A percentile compares a stretch with the other conserved stretches of the same genome.
phyloP scores from a whole-genome alignment of 768 basidiomycete species.

The Russula sp. region DNA sequence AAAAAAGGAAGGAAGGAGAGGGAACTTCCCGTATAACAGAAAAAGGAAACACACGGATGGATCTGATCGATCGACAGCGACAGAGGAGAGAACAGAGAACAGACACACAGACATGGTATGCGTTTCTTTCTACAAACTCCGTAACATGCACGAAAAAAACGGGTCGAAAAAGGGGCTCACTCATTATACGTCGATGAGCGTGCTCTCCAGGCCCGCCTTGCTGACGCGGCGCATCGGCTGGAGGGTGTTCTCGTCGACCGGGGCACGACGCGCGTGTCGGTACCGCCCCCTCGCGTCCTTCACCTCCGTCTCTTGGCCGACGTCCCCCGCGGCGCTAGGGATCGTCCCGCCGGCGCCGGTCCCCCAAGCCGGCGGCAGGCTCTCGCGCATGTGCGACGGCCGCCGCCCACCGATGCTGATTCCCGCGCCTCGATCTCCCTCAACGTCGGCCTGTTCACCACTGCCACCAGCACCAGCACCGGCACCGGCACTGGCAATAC shows the following conservation, averaged over 20 bases:
- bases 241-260: slow-evolving; percentile 81
- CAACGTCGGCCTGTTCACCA: slow-evolving; percentile 28
- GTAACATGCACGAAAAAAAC: not conserved
- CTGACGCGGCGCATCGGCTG: slow-evolving; percentile 88
- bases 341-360: slow-evolving; percentile 23
- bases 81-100: no score
- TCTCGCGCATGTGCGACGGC: slow-evolving; percentile 66
- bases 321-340: slow-evolving; percentile 47
- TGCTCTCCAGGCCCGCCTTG: slow-evolving; percentile 86
- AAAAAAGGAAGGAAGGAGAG: no score
- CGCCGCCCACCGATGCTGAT: slow-evolving; percentile 41
- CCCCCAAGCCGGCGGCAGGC: slow-evolving; percentile 54
- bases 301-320: slow-evolving; percentile 82
- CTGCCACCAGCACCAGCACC: slow-evolving; percentile 30
- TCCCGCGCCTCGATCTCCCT: slow-evolving; percentile 30
- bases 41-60: no score
- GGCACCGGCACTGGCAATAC: not conserved
- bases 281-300: slow-evolving; percentile 82
- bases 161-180: not conserved
- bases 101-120: no score
- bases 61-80: no score
- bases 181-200: not conserved
- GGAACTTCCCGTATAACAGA: no score
- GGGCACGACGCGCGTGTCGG: slow-evolving; percentile 79
- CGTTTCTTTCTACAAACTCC: no score